phyloP scores from a whole-genome alignment of 441 rosid species.

The Omphalea diandra region DNA sequence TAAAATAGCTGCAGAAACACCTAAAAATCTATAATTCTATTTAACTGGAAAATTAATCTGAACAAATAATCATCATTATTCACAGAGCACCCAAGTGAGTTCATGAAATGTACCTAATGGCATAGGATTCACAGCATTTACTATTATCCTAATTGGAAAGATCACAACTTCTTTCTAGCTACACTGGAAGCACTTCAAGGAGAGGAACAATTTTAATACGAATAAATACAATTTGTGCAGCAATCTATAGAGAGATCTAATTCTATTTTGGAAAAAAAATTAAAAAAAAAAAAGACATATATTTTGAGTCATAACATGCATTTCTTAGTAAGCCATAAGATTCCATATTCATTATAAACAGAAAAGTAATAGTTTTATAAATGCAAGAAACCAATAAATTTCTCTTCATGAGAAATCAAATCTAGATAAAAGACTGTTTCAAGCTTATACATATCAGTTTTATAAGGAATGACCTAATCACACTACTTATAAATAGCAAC shows the following conservation, averaged over 20 bases:
- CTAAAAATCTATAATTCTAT: not conserved
- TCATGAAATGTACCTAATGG: not conserved
- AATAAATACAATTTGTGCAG: not conserved
- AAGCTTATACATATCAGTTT: not conserved
- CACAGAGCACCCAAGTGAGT: not conserved
- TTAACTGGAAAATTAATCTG: not conserved
- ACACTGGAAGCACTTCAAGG: not conserved
- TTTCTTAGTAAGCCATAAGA: not conserved
- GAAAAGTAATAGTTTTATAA: not conserved
- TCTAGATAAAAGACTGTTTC: not conserved
- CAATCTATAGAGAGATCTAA: too few species aligned
- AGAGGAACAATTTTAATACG: not conserved
- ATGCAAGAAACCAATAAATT: not conserved
- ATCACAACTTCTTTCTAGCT: not conserved
- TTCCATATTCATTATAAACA: not conserved
- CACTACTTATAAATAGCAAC: not conserved
- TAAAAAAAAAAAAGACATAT: not conserved
- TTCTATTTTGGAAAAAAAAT: too few species aligned
- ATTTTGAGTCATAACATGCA: not conserved
- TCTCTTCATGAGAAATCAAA: not conserved
- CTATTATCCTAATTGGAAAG: not conserved
- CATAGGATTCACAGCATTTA: not conserved
- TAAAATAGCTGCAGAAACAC: not conserved
- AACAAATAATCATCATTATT: not conserved
- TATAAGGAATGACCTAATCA: not conserved